Conservation (phyloP, 768 basidiomycete species). For the Phylloporus sp. region DNA sequence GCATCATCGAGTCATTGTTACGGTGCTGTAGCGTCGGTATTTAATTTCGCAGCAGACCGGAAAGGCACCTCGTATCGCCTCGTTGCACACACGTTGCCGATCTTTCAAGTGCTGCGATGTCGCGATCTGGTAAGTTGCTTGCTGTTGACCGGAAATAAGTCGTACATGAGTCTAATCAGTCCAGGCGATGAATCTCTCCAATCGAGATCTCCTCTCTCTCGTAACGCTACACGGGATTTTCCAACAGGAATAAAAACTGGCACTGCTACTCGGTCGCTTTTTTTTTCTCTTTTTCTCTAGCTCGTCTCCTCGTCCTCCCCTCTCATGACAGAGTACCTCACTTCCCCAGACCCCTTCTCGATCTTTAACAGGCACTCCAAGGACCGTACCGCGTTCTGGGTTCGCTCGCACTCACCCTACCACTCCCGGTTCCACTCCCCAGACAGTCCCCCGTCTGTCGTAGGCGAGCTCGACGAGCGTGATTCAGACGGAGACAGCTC, state of each 20-base stretch:
- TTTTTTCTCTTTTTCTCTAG: background rate
- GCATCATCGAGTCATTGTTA: conserved; percentile 7
- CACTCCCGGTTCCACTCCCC: conserved; percentile 49
- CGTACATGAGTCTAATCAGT: conserved; percentile 23
- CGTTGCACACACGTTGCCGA: conserved; percentile 28
- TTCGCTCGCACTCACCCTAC: conserved; percentile 41
- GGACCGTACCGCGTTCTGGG: conserved; percentile 65
- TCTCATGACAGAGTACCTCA: conserved; percentile 61
- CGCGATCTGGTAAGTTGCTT: conserved; percentile 14
- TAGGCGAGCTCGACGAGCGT: conserved; percentile 37
- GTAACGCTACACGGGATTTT: conserved; percentile 28
- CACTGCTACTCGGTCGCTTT: conserved; percentile 4
- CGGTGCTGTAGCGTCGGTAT: conserved; percentile 12
- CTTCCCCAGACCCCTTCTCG: conserved; percentile 54
- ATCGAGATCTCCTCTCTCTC: conserved; percentile 26
- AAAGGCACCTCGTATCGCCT: no score
- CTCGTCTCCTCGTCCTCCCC: background rate
- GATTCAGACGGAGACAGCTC: conserved; percentile 42
- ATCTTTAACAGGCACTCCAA: conserved; percentile 57
- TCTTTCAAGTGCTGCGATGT: background rate
- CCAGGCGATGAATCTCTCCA: conserved; percentile 6
- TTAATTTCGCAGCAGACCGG: no score
- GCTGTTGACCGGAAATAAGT: conserved; percentile 29
- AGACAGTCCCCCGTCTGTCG: conserved; percentile 48
- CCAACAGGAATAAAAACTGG: conserved; percentile 15